phyloP scores from a whole-genome alignment of 2,329 filamentous ascomycete species.

The Aspergillus sp. region DNA sequence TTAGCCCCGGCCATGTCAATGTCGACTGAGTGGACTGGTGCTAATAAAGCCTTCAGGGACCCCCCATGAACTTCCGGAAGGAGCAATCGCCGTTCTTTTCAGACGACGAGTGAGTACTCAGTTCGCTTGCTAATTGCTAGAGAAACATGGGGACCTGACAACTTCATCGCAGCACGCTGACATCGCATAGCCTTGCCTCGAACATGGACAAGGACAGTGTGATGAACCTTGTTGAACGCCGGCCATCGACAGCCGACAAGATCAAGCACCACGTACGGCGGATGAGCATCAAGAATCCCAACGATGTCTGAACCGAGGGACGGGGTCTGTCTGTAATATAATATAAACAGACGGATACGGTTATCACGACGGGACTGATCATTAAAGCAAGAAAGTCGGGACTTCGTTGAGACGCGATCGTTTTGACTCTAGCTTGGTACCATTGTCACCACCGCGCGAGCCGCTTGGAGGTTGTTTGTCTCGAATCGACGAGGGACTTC shows the following conservation, averaged over 20 bases:
- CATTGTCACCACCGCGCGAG: slow-evolving; percentile 5
- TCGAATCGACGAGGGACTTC: slow-evolving; percentile 4
- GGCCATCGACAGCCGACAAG: slow-evolving; percentile 21
- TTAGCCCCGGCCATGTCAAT: not conserved
- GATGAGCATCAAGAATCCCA: slow-evolving; percentile 18
- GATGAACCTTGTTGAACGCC: slow-evolving; percentile 15
- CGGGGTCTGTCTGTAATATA: not conserved
- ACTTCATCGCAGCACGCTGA: slow-evolving; percentile 25
- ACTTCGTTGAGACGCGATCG: slow-evolving; percentile 36
- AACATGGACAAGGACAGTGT: slow-evolving; percentile 22
- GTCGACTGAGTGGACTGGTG: not conserved
- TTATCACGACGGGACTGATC: slow-evolving; percentile 9
- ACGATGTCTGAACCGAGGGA: not conserved
- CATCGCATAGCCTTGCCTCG: slow-evolving; percentile 23
- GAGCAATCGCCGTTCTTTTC: slow-evolving; percentile 33
- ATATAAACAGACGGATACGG: not conserved
- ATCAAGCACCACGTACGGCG: slow-evolving; percentile 22
- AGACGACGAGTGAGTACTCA: slow-evolving; percentile 29
- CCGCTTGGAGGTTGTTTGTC: slow-evolving; percentile 7
- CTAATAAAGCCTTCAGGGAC: slow-evolving; percentile 24
- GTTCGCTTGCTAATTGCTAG: slow-evolving; percentile 5
- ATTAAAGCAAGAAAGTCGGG: slow-evolving; percentile 35
- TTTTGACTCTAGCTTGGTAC: slow-evolving; percentile 19
- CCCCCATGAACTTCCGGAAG: slow-evolving; percentile 37
- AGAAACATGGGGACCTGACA: slow-evolving; percentile 16